Evolutionary conservation across 495 filamentous ascomycete species (phyloP).

Genomic region (Parathielavia hyrcaniae): DNA sequence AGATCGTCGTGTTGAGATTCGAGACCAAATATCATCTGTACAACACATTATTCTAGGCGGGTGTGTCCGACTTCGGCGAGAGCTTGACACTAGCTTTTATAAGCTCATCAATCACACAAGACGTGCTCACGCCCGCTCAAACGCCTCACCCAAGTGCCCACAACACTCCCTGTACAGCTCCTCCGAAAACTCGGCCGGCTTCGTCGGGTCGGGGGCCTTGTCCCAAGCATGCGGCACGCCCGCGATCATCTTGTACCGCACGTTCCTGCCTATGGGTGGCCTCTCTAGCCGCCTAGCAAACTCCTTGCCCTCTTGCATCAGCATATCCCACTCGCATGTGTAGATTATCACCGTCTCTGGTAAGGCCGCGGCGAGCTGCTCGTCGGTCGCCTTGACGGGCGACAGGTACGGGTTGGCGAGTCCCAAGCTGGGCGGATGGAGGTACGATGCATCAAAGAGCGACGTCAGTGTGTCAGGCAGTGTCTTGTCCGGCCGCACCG

Average conservation of each 20-base stretch:
- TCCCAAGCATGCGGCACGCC: slow-evolving; percentile 79
- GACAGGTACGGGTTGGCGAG: slow-evolving; percentile 37
- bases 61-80: no score
- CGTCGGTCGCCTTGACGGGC: slow-evolving; percentile 37
- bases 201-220: slow-evolving; percentile 72
- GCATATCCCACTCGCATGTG: slow-evolving; percentile 89
- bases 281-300: slow-evolving; percentile 56
- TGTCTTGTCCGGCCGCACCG: slow-evolving; percentile 61
- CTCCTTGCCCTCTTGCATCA: slow-evolving; percentile 66
- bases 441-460: slow-evolving; percentile 82
- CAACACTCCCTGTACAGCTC: slow-evolving; percentile 39
- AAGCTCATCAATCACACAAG: no score
- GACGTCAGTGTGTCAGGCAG: slow-evolving; percentile 67
- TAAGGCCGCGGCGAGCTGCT: slow-evolving; percentile 39
- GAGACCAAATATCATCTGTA: no score
- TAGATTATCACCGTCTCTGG: slow-evolving; percentile 54
- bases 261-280: slow-evolving; percentile 56
- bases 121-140: slow-evolving; percentile 16
- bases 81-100: no score
- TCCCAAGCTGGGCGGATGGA: slow-evolving; percentile 46
- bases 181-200: slow-evolving; percentile 42
- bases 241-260: slow-evolving; percentile 64
- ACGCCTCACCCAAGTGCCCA: slow-evolving; percentile 27
- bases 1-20: no score
- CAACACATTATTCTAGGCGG: no score